Conservation (phyloP, 495 filamentous ascomycete species). For the Neurospora africana region DNA sequence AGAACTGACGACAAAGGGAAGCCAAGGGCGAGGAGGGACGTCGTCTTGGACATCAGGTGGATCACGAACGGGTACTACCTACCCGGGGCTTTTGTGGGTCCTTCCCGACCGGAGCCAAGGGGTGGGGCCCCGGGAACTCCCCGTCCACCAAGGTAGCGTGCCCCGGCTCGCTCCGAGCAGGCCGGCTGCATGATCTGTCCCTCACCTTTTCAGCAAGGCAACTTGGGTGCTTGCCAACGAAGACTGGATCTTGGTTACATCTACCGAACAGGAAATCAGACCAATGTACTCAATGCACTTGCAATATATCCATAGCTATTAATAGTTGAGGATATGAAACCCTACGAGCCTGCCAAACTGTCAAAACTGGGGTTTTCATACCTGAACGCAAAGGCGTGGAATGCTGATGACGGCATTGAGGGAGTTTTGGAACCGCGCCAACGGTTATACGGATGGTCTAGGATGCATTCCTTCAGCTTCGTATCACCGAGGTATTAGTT, state of each 20-base stretch:
- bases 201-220: neutral
- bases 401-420: neutral
- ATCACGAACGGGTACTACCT: neutral
- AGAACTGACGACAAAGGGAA: neutral
- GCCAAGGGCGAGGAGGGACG: neutral
- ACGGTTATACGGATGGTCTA: neutral
- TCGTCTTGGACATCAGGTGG: neutral
- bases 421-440: neutral
- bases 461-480: neutral
- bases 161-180: neutral
- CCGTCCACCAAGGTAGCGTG: neutral
- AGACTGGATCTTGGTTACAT: neutral
- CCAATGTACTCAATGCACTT: neutral
- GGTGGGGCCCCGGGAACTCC: neutral
- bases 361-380: neutral
- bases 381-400: neutral
- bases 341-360: neutral
- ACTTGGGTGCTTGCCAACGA: neutral
- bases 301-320: neutral
- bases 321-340: neutral
- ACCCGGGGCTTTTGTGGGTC: neutral
- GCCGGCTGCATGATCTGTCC: neutral
- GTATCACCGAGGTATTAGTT: neutral
- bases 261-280: neutral
- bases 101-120: neutral